These are phyloP conservation scores for Fagopyrum esculentum DNA, from an alignment of 148 eudicot species.

Conservation along the genomic window DNA sequence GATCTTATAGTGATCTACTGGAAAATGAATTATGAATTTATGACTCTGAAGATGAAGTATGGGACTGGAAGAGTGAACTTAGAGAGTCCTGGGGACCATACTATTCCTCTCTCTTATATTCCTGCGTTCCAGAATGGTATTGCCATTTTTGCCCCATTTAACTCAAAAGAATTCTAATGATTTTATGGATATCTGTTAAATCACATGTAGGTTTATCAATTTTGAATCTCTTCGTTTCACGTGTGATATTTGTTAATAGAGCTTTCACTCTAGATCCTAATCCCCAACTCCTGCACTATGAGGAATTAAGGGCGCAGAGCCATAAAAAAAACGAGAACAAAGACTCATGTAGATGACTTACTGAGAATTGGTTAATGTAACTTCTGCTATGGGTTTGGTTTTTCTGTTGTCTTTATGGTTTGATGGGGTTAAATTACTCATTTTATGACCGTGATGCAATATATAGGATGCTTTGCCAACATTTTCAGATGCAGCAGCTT, in stretches of 20 bases:
- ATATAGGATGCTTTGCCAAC: slow-evolving; percentile 94
- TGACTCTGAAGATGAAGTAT: neutral
- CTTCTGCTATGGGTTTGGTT: neutral
- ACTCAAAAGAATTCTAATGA: neutral
- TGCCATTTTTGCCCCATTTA: neutral
- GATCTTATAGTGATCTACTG: neutral
- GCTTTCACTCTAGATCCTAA: neutral
- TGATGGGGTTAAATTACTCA: neutral
- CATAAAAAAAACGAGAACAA: neutral
- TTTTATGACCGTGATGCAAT: slow-evolving; percentile 19
- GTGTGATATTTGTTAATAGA: neutral
- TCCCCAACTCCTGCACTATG: neutral
- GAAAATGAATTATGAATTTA: neutral
- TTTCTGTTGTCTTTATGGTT: neutral
- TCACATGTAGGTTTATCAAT: neutral
- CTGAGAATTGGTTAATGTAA: slow-evolving; percentile 3
- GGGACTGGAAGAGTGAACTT: neutral
- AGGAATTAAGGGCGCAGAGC: neutral
- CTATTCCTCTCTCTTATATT: neutral
- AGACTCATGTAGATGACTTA: neutral
- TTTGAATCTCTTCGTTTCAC: neutral
- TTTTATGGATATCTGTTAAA: neutral
- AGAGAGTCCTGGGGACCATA: no score
- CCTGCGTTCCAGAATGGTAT: neutral
- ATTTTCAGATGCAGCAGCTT: slow-evolving; percentile 86